Conservation (phyloP, 2,329 filamentous ascomycete genomes). For the Fusarium luffae region DNA sequence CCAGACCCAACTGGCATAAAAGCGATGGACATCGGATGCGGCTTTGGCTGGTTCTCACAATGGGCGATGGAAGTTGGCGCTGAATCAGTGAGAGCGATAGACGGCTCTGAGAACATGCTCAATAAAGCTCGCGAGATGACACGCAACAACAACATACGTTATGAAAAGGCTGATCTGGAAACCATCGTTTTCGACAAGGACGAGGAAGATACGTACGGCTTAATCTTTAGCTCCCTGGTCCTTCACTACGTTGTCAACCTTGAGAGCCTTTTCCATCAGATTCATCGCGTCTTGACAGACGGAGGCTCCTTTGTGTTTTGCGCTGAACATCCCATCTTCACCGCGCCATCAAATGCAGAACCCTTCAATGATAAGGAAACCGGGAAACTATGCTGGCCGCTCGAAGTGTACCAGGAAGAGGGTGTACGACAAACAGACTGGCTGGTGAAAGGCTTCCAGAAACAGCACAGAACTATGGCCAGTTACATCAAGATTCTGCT, state of each 20-base stretch:
- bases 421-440: not conserved
- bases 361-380: not conserved
- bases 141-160: not conserved
- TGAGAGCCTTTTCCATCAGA: not conserved
- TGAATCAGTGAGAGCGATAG: not conserved
- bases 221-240: not conserved
- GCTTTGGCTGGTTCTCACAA: not conserved
- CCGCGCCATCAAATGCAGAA: not conserved
- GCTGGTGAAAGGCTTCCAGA: not conserved
- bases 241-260: not conserved
- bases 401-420: not conserved
- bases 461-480: not conserved
- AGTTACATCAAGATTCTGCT: not conserved
- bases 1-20: not conserved
- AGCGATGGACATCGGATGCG: not conserved
- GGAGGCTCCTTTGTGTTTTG: not conserved
- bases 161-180: not conserved
- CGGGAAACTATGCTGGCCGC: not conserved
- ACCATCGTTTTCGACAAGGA: not conserved
- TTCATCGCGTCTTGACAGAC: not conserved
- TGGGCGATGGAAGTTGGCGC: not conserved
- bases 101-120: not conserved
- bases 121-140: not conserved
- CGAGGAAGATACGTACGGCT: not conserved
- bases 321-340: not conserved